Evolutionary conservation across 441 rosid genomes (phyloP), one percentile per base, ranked within the genome.

Genomic region (Pelargonium australe): DNA sequence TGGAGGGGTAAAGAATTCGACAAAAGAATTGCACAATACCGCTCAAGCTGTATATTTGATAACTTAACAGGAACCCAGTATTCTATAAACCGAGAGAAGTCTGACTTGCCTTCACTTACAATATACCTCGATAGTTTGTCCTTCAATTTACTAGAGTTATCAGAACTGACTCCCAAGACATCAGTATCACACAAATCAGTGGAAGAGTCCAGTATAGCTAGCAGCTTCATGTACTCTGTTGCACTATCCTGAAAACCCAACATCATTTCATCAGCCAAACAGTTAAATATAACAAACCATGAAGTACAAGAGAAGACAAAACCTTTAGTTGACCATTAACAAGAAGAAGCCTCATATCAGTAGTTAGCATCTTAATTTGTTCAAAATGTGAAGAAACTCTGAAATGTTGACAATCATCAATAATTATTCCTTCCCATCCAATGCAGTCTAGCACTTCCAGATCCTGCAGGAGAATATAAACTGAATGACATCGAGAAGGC

Each of bases 61-160:
- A 95, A 75, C 75, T 80, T 85, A 60, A 83, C 90, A 58, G 99
- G 99, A 75, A 95, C 92, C 99, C 98, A 92, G 66, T 85, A 92
- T 83, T 95, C 99, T 9, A 74, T 66, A 82, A 87, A 87, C 81
- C 83, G 76, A 34, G 84, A 87, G 17, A 80, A 71, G 63, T 78
- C 86, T 78, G 44, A 41, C 44, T 78, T 82, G 84, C 80, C 73
- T 17, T 75, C 85, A 49, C 70, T 72, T 55, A 79, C 78, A 67
- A 64, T 77, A 78, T 73, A 76, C 71, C 78, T 77, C 3, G 78
- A 80, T 65, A 79, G 66, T 67, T 67, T 81, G 69, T 85, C 89
- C 82, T 82, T 85, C 72, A 78, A 65, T 69, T 62, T 75, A 47
- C 68, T 68, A 70, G 70, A 55, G 68, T 58, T 74, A 13, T 68